Base-by-base conservation (phyloP, 192 early-diverging fungal species). In the Coemansia pectinata region DNA sequence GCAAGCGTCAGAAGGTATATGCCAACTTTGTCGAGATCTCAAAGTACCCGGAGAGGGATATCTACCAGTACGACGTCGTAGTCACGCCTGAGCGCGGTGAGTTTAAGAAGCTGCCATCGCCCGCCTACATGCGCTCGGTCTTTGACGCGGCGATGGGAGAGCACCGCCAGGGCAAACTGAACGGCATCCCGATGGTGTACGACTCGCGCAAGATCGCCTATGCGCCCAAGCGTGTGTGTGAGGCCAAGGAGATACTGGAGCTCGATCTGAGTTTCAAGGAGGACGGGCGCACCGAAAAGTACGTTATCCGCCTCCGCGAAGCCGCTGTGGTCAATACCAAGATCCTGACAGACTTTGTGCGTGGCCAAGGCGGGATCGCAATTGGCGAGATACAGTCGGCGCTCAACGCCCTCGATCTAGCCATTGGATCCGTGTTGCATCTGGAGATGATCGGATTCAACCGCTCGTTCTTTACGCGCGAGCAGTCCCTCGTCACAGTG, bases 41-140 rank as follows among this genome's bases (percentile, higher is more conserved):
- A 31, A 78, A 85, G 25, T 86, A 92, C 21, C 89, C 91, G 0
- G 72, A 86, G 15, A 83, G 73, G 0, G 87, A 88, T 14, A 85
- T 97, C n/a, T 86, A 92, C 74, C 96, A 97, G 66, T 98, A 96
- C 81, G 93, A 95, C 76, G 84, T 98, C 11, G 86, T 85, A 2
- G 90, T 98, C 23, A 77, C 75, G 1, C 92, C 94, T 4, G 89
- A 67, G 57, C 31, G 40, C 6, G 69, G 69, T 19, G 42, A 47
- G 14, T 74, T 77, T 48, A 69, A 67, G 12, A 78, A 65, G 62
- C 76, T 74, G 40, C 80, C 75, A 21, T 57, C 69, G 29, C 58
- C 78, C 4, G 53, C 47, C 44, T 63, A 93, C 57, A 92, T 93
- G 17, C 93, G 94, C 5, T 88, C 91, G 1, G 85, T 88, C 5